Evolutionary conservation across 257 asterid genomes (phyloP), one percentile per base, ranked within the genome.

Genomic region (Coffea eugenioides): DNA sequence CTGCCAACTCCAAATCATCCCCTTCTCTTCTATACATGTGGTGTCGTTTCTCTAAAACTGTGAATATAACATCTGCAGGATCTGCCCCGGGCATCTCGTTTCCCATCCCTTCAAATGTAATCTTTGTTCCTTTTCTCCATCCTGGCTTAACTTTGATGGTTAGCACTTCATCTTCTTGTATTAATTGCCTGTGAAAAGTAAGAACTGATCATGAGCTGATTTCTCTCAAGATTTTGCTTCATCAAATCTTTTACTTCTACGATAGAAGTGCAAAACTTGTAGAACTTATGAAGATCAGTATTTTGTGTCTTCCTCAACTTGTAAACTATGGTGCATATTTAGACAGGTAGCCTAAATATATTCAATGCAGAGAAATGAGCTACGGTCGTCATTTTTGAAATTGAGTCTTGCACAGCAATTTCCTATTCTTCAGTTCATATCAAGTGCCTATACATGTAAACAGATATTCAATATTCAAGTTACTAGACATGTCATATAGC

Each of bases 141-240:
- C 97, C 98, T 0, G 96, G 94, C 76, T 89, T 82, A 73, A 92
- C 94, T 83, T 91, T 91, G 72, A 92, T 91, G 2, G 91, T 89
- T 25, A 92, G 82, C 64, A 80, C 80, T 72, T 94, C 93, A 21
- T 88, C 96, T 77, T 88, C 88, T 69, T 87, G 84, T 74, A 87
- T 83, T 54, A 88, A 77, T 73, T 87, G 83, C 82, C 97, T 90
- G 87, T 46, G 62, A 77, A 49, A 62, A 62, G 54, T 51, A 70
- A 62, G 34, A 62, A 49, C 25, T 11, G 36, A 75, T 20, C 27
- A 25, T 54, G 1, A 59, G 57, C 21, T 56, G 64, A 56, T 56
- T 16, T 56, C 64, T 56, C 62, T 56, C 62, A 39, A 21, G 57
- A 31, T 51, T 66, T 43, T 61, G 12, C 67, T 23, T 61, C 31